Evolutionary conservation across 2,329 filamentous ascomycete genomes (phyloP), one percentile per base, ranked within the genome.

Genomic region (Trichoderma simmonsii): DNA sequence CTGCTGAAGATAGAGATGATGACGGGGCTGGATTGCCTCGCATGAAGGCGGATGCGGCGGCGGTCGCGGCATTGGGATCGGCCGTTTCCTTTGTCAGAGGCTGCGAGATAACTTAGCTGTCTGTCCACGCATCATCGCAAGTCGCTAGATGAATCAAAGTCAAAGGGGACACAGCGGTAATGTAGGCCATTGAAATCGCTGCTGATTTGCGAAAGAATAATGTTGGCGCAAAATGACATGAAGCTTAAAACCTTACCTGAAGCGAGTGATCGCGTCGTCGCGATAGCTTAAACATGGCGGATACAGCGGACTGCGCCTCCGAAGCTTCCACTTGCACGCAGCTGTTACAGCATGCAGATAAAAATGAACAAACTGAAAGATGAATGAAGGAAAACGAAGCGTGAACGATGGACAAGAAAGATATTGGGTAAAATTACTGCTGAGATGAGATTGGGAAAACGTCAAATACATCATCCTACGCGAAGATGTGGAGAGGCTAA

Each of bases 1-100:
- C 95, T 7, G 95, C 93, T 43, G 92, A 91, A 54, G 95, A 97
- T 57, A 97, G 21, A 24, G 48, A 86, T 72, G 89, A 86, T 72
- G 89, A 90, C 73, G 84, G 85, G 88, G 76, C 91, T 88, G 76
- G 87, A 80, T 89, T 87, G 78, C 87, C 90, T 76, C 88, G 90
- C 78, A 92, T 87, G 82, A 95, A 97, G 72, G 94, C 95, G 80
- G 93, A 92, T 73, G 90, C 90, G 73, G 95, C 94, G 71, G 94
- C 94, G 61, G 92, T 90, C 70, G 94, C 89, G 72, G 93, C 94
- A 78, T 91, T 91, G 71, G 92, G 86, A 78, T 90, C 91, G 65
- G 90, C 89, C 71, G 90, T 90, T 72, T 88, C 85, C 74, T 86
- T 85, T 72, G 88, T 91, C 73, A 90, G 83, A 75, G 90, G 88